Conservation (phyloP, 495 filamentous ascomycete genomes). For the Staphylotrichum tortipilum region DNA sequence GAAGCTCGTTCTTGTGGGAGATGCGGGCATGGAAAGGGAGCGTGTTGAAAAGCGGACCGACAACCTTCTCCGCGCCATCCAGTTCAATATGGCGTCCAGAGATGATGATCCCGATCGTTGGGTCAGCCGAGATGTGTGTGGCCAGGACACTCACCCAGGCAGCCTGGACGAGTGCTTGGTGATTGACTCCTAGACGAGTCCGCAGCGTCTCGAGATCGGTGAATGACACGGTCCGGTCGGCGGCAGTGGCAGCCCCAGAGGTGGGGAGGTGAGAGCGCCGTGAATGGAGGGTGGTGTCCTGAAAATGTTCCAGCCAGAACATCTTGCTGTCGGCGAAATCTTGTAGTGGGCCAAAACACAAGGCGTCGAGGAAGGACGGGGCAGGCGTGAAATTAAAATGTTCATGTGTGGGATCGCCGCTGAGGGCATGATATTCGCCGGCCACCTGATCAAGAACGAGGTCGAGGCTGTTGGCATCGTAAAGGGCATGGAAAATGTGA, state of each 20-base stretch:
- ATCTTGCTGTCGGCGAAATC: constrained; percentile 42
- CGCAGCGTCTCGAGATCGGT: constrained; percentile 39
- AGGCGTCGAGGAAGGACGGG: constrained; percentile 43
- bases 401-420: constrained; percentile 2
- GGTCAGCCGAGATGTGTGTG: constrained; percentile 23
- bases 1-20: constrained; percentile 11
- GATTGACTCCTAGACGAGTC: constrained; percentile 55
- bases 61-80: constrained; percentile 55
- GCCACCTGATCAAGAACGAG: constrained; percentile 53
- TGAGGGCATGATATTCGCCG: constrained; percentile 31
- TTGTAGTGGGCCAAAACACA: constrained; percentile 52
- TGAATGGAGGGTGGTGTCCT: constrained; percentile 28
- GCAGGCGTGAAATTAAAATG: too few species aligned
- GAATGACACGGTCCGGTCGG: constrained; percentile 15
- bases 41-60: constrained; percentile 90
- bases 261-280: too few species aligned
- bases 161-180: constrained; percentile 66
- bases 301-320: constrained; percentile 62
- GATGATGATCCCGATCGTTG: constrained; percentile 56
- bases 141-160: constrained; percentile 53
- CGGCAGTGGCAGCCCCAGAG: constrained; percentile 12
- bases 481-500: constrained; percentile 76
- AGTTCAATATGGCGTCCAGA: constrained; percentile 62
- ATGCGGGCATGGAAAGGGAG: constrained; percentile 50
- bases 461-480: constrained; percentile 73